phyloP scores from a whole-genome alignment of 176 grass and related monocot genomes.

The Carex kokanica region DNA sequence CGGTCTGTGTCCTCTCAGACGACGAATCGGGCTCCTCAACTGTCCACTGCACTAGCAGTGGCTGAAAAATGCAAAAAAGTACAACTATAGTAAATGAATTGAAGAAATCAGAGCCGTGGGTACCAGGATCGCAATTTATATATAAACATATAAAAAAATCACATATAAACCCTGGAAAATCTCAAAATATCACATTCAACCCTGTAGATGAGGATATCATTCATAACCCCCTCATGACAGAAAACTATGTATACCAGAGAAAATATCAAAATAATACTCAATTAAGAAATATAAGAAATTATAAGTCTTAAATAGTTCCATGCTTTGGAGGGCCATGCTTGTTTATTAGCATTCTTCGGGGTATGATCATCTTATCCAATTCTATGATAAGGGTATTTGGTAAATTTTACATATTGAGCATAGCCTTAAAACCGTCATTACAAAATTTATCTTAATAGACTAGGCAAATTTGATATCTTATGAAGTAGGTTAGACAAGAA shows the following conservation, averaged over 20 bases:
- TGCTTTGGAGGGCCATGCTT: not conserved
- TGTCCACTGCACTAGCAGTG: conserved; percentile 68
- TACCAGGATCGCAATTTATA: not conserved
- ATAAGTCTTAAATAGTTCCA: not conserved
- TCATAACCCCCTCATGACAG: too few species aligned
- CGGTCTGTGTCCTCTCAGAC: conserved; percentile 79
- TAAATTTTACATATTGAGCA: not conserved
- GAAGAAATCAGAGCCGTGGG: not conserved
- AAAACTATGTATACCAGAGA: not conserved
- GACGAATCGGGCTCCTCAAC: conserved; percentile 72
- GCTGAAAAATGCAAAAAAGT: conserved; percentile 31
- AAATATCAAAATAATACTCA: not conserved
- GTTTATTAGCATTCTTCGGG: not conserved
- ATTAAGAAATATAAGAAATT: not conserved
- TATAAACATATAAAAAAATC: not conserved
- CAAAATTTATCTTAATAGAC: not conserved
- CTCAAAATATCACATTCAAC: not conserved
- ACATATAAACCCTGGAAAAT: not conserved
- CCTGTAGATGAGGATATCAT: not conserved
- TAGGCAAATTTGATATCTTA: not conserved
- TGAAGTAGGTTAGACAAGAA: not conserved
- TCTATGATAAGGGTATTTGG: not conserved
- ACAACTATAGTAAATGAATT: not conserved
- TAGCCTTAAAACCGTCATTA: not conserved
- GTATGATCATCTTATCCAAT: not conserved